Base-by-base conservation (phyloP, 139 green algal species). In the Zygnema cylindricum region DNA sequence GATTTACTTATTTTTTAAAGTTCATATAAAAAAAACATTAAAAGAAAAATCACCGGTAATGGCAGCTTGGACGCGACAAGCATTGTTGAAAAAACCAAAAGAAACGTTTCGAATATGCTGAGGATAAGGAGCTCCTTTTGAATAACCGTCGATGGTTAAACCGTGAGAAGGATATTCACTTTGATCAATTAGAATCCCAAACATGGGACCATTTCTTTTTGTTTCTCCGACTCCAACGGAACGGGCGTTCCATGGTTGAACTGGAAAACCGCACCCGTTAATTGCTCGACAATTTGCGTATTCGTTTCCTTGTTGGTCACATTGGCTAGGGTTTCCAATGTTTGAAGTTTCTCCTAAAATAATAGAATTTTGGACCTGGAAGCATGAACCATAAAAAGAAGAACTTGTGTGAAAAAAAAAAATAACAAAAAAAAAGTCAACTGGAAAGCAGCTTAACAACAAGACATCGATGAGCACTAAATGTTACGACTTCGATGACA, bases 131-230 rank as follows among this genome's bases (percentile, higher is more conserved):
- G 36, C 25, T 30, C 71, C 38, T 16, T 16, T 63, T 16, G 71
- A 54, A 43, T 41, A 11, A 3, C 71, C 71, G 71, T 54, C 71
- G 7, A 7, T 3, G 16, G 25, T 81, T 38, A 54, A 38, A 22
- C 81, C 83, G 36, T 88, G 43, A 2, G 32, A 43, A 33, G 83
- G 83, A 30, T 32, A 77, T 36, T 78, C 54, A 1, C 33, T 33
- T 69, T 88, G 83, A 76, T 88, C 83, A 49, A 88, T 88, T 16
- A 84, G 0, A 25, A 88, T 88, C n/a, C 83, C 83, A 43, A 78
- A 88, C 32, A 69, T 23, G 38, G 69, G 83, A 21, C n/a, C 33
- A 30, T 16, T 49, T 11, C 55, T 43, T 16, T 43, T 32, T 25
- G 69, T 69, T 79, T 79, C 7, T 25, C 36, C 71, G 7, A 30